A percentile compares a stretch with the other conserved stretches of the same genome.
These are phyloP conservation scores for Cercospora berteroae DNA, from an alignment of 2,329 filamentous ascomycete species.

Conservation along the genomic window DNA sequence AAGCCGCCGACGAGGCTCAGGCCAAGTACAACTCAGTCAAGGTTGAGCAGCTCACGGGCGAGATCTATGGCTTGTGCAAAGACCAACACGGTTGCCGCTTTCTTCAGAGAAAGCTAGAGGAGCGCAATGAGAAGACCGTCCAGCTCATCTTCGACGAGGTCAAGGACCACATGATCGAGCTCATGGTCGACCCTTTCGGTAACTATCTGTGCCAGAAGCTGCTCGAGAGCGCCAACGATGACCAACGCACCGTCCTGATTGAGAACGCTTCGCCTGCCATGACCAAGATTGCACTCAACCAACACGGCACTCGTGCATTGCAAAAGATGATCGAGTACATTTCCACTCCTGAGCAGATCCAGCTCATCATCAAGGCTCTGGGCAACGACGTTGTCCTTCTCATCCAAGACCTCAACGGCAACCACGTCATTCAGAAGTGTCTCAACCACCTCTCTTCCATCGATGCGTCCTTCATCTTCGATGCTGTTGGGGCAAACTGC, in stretches of 20 bases:
- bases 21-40: constrained; percentile 78
- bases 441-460: constrained; percentile 84
- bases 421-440: constrained; percentile 99
- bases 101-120: constrained; percentile 94
- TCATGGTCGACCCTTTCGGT: constrained; percentile 98
- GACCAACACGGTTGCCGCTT: constrained; percentile 98
- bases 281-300: constrained; percentile 91
- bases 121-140: constrained; percentile 76
- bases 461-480: constrained; percentile 95
- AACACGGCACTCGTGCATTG: constrained; percentile 91
- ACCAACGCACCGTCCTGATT: constrained; percentile 89
- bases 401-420: constrained; percentile 96
- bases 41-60: constrained; percentile 74
- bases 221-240: constrained; percentile 89
- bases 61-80: constrained; percentile 89
- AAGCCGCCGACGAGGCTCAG: constrained; percentile 69
- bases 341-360: constrained; percentile 77
- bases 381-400: constrained; percentile 83
- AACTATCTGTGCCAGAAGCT: constrained; percentile 99
- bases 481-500: constrained; percentile 83
- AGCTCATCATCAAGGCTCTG: constrained; percentile 83
- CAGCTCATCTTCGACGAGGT: constrained; percentile 95
- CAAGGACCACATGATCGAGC: constrained; percentile 86
- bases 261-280: constrained; percentile 84
- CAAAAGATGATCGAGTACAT: constrained; percentile 99